Conservation (phyloP, 2,329 filamentous ascomycete genomes). For the Aspergillus ibericus region DNA sequence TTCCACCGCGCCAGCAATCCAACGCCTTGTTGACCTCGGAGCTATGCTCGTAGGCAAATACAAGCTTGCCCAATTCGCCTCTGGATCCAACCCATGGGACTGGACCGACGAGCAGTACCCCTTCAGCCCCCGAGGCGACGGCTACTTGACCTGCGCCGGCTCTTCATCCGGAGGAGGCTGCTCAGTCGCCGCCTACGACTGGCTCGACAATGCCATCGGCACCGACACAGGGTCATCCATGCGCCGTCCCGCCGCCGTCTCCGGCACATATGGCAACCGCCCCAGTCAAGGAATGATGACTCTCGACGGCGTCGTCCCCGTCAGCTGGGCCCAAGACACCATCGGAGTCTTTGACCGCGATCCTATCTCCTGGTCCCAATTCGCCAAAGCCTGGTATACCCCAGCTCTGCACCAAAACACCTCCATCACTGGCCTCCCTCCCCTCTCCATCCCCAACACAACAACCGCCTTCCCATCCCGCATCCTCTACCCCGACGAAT, state of each 20-base stretch:
- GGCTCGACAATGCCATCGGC: constrained; percentile 29
- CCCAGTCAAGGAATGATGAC: constrained; percentile 45
- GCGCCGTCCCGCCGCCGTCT: constrained; percentile 26
- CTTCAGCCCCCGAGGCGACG: constrained; percentile 41
- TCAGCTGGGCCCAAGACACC: constrained; percentile 45
- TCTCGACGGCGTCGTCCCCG: constrained; percentile 45
- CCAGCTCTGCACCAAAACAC: constrained; percentile 8
- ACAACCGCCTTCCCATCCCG: constrained; percentile 13
- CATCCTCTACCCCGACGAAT: constrained; percentile 20
- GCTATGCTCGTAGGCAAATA: constrained; percentile 48
- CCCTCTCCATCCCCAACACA: neutral
- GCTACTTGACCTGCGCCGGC: constrained; percentile 29
- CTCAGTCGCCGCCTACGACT: constrained; percentile 35
- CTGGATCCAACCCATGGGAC: constrained; percentile 30
- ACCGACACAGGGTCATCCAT: constrained; percentile 32
- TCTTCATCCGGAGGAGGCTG: constrained; percentile 23
- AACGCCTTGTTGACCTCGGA: constrained; percentile 60
- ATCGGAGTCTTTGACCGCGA: constrained; percentile 43
- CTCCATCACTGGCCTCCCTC: constrained; percentile 4
- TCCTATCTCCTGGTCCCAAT: constrained; percentile 15
- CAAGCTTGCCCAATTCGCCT: constrained; percentile 37
- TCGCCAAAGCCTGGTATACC: constrained; percentile 15
- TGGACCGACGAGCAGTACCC: constrained; percentile 40
- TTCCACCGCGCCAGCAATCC: constrained; percentile 52
- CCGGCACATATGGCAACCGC: constrained; percentile 50